Base-by-base conservation (phyloP, 441 rosid genomes). In the Macaranga tanarius region DNA sequence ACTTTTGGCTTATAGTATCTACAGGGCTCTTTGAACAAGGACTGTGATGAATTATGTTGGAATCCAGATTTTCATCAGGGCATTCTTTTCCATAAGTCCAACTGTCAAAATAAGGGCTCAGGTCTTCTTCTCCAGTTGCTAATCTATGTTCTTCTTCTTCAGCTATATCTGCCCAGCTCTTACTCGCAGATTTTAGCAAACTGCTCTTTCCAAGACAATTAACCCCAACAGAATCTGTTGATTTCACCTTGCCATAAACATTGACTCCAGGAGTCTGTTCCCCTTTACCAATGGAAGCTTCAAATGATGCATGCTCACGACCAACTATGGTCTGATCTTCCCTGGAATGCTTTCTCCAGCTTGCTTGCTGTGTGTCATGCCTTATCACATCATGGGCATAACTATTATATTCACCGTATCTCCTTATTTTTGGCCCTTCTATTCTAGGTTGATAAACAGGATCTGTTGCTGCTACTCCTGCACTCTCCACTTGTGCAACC, bases 81-180 rank as follows among this genome's bases (percentile, higher is more conserved):
- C 9, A 77, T 57, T 67, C 83, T 50, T 72, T 75, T 67, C 75
- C 81, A 61, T 51, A 73, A 60, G 57, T 56, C 71, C 58, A 76
- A 34, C 48, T 10, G 28, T 40, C 38, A 10, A 44, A 69, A 17
- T 34, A 52, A 19, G 31, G 74, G 31, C 73, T 65, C 2, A 69
- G 59, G 47, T 73, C 56, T 42, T 73, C 56, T 54, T 65, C 73
- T 75, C 75, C 79, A 16, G 38, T 56, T 38, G 38, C 26, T 34
- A 56, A 63, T 38, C 63, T 72, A 25, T 79, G 70, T 68, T 83
- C 92, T 58, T 88, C 93, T 73, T 91, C 97, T 80, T 88, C 98
- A 7, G 77, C 96, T 15, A 90, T 84, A 69, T 90, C 98, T 20
- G 91, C 98, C 97, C 96, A 90, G 63, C 89, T 92, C 83, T 85